Evolutionary conservation across 2,329 filamentous ascomycete genomes (phyloP).

Genomic region (Monosporascus sp.): DNA sequence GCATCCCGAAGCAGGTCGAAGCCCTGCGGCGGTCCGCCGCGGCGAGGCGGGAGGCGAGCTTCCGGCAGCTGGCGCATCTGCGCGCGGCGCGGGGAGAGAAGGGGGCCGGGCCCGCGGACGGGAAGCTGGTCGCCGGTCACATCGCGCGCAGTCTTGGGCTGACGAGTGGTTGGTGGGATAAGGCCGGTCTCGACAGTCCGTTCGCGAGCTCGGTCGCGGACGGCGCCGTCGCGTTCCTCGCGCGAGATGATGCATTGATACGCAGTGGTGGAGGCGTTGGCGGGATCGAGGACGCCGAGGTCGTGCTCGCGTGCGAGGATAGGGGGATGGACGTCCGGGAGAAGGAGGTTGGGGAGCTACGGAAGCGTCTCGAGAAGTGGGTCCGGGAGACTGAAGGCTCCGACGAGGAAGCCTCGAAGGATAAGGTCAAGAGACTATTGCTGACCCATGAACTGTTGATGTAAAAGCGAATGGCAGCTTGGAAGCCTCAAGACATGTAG

Average conservation of each 20-base stretch:
- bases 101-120: neutral
- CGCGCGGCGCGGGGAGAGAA: neutral
- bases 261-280: constrained; percentile 54
- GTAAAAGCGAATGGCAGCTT: neutral
- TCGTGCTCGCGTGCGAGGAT: constrained; percentile 65
- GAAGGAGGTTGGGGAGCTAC: constrained; percentile 53
- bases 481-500: too few relatives aligned
- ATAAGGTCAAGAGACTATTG: constrained; percentile 20
- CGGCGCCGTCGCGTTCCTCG: constrained; percentile 57
- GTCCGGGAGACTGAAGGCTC: constrained; percentile 33
- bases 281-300: constrained; percentile 57
- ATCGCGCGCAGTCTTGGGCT: constrained; percentile 28
- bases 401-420: constrained; percentile 27
- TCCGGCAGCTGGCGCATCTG: constrained; percentile 30
- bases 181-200: constrained; percentile 41
- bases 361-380: constrained; percentile 42
- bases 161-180: constrained; percentile 45
- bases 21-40: constrained; percentile 50
- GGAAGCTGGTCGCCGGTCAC: constrained; percentile 13
- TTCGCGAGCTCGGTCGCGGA: constrained; percentile 50
- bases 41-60: constrained; percentile 43
- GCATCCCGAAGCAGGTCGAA: constrained; percentile 70
- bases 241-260: constrained; percentile 67
- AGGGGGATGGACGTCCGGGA: constrained; percentile 56
- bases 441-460: constrained; percentile 1